These are phyloP conservation scores for Mycoemilia scoparia DNA, from an alignment of 192 early-diverging fungal species.

Conservation along the genomic window DNA sequence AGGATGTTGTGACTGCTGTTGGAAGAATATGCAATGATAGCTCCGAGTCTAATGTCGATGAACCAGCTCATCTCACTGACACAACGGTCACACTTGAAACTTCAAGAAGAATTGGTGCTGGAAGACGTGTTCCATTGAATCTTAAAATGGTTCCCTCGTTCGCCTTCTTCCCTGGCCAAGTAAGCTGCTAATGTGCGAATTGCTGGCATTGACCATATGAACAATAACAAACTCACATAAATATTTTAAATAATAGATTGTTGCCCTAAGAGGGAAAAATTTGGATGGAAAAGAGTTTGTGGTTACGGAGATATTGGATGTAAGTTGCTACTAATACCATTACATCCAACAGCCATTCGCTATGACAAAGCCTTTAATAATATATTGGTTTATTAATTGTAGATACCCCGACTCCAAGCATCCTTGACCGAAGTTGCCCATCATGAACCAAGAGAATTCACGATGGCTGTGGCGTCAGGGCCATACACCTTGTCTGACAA, in stretches of 20 bases:
- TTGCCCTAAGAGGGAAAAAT: conserved; percentile 52
- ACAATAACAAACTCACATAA: no score
- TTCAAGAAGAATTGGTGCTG: conserved; percentile 55
- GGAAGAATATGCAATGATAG: conserved; percentile 72
- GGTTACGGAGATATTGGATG: conserved; percentile 32
- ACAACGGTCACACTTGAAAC: conserved; percentile 58
- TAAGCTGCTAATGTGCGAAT: no score
- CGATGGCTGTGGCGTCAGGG: conserved; percentile 56
- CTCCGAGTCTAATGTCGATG: conserved; percentile 43
- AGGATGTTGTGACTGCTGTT: conserved; percentile 43
- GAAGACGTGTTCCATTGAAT: conserved; percentile 45
- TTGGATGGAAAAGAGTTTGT: conserved; percentile 34
- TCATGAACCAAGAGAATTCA: conserved; percentile 9
- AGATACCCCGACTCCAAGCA: no score
- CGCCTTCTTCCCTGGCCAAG: conserved; percentile 80
- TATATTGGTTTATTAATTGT: no score
- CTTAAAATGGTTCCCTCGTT: conserved; percentile 36
- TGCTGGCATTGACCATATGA: no score
- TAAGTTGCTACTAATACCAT: no score
- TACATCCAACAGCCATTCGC: no score
- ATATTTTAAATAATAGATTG: no score
- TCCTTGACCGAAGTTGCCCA: background rate
- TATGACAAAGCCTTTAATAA: no score
- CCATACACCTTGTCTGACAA: conserved; percentile 72
- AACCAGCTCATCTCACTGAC: conserved; percentile 18